A percentile compares a stretch with the other conserved stretches of the same genome.
These are phyloP conservation scores for Myxozyma mucilagina DNA, from an alignment of 805 yeast genomes.

Conservation along the genomic window DNA sequence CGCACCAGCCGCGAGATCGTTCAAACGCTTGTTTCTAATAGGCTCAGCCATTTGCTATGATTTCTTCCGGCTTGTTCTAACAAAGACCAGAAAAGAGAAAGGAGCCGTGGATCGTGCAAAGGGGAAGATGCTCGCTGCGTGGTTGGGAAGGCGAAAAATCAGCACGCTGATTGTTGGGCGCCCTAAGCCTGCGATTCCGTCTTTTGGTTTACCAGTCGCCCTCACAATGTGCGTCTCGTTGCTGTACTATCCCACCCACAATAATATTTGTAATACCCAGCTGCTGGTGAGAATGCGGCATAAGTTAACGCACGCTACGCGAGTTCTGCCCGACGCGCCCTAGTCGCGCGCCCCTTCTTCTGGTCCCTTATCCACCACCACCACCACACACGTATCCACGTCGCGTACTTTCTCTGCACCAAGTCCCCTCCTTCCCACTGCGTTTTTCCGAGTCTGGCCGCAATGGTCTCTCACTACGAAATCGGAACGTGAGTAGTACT, in stretches of 20 bases:
- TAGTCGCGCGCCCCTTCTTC: constrained; percentile 8
- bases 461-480: constrained; percentile 31
- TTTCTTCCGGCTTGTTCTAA: too few relatives aligned
- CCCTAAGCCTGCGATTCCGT: not conserved
- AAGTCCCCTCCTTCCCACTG: not conserved
- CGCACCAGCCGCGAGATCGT: constrained; percentile 78
- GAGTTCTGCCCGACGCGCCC: not conserved
- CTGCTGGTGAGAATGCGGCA: not conserved
- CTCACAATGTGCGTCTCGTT: not conserved
- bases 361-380: not conserved
- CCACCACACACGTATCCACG: constrained; percentile 2
- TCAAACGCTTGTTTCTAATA: constrained; percentile 66
- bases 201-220: not conserved
- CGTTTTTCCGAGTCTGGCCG: not conserved
- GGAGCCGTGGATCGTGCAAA: not conserved
- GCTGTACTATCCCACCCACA: not conserved
- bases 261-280: not conserved
- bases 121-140: not conserved
- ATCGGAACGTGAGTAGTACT: constrained; percentile 27
- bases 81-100: too few relatives aligned
- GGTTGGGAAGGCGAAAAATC: constrained; percentile 12
- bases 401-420: not conserved
- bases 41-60: constrained; percentile 75
- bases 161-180: constrained; percentile 8
- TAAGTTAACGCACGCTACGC: not conserved